A percentile compares a stretch with the other conserved stretches of the same genome.
phyloP scores from a whole-genome alignment of 2,329 filamentous ascomycete genomes.

The Trichocomaceae sp. region DNA sequence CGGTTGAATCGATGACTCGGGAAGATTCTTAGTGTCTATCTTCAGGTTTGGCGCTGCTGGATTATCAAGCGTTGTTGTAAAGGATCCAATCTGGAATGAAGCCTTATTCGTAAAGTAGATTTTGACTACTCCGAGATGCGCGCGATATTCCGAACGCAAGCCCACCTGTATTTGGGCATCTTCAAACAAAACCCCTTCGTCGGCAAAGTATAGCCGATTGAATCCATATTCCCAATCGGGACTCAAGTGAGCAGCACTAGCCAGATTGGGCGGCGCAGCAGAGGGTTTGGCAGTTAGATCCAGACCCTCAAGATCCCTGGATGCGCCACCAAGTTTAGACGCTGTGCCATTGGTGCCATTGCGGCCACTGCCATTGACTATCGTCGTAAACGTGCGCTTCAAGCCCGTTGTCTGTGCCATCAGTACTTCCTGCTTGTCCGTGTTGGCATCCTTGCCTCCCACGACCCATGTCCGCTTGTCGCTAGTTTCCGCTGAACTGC shows the following conservation, averaged over 20 bases:
- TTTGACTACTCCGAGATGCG: constrained; percentile 91
- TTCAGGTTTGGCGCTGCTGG: constrained; percentile 59
- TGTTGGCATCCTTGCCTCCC: constrained; percentile 91
- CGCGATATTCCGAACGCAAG: constrained; percentile 85
- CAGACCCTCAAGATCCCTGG: constrained; percentile 70
- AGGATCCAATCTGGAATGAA: constrained; percentile 73
- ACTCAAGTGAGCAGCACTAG: constrained; percentile 84
- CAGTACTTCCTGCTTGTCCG: constrained; percentile 69
- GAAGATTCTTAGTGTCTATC: constrained; percentile 80
- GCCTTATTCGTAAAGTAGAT: constrained; percentile 96
- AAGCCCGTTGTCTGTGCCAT: constrained; percentile 75
- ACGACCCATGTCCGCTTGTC: constrained; percentile 97
- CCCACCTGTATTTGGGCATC: constrained; percentile 92
- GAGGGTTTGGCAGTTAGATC: constrained; percentile 62
- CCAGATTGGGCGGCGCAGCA: constrained; percentile 63
- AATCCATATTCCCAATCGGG: constrained; percentile 93
- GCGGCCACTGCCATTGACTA: constrained; percentile 35
- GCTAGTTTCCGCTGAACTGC: constrained; percentile 86
- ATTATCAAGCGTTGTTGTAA: constrained; percentile 89
- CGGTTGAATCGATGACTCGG: constrained; percentile 70
- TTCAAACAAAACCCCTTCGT: constrained; percentile 88
- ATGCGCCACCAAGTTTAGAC: constrained; percentile 36
- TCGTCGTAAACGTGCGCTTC: constrained; percentile 72
- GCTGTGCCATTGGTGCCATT: constrained; percentile 23
- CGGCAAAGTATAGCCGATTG: constrained; percentile 68